Percentiles rank a stretch among this genome's conserved stretches.
These are phyloP conservation scores for Symbiotaphrina buchneri DNA, from an alignment of 495 filamentous ascomycete genomes.

Conservation along the genomic window DNA sequence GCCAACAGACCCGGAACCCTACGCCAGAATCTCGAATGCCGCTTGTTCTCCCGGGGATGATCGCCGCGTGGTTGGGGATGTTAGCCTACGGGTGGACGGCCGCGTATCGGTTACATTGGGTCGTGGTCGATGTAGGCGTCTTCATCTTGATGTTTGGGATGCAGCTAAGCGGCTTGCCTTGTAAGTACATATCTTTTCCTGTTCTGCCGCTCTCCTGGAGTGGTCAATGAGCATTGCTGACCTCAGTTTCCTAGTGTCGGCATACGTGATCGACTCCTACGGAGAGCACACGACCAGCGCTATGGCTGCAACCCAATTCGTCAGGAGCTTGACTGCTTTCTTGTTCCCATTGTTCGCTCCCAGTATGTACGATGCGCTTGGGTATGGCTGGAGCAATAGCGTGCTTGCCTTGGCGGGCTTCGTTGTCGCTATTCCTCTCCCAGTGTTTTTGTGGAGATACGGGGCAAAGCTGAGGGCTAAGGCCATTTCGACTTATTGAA, in stretches of 20 bases:
- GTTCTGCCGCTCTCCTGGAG: too few relatives aligned
- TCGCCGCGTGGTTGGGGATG: slow-evolving; percentile 38
- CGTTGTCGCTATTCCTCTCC: slow-evolving; percentile 31
- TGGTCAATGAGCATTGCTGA: slow-evolving; percentile 21
- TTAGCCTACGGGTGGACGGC: slow-evolving; percentile 56
- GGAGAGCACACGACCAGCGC: slow-evolving; percentile 52
- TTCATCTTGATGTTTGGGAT: too few relatives aligned
- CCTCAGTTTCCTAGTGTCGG: slow-evolving; percentile 45
- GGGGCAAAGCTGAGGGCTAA: slow-evolving; percentile 30
- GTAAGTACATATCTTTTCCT: too few relatives aligned
- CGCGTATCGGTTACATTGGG: slow-evolving; percentile 39
- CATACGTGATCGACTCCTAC: slow-evolving; percentile 61
- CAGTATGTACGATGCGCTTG: slow-evolving; percentile 29
- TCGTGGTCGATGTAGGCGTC: slow-evolving; percentile 48
- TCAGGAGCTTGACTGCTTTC: slow-evolving; percentile 51
- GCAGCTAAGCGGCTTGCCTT: too few relatives aligned
- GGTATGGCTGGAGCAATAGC: slow-evolving; percentile 42
- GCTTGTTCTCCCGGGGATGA: slow-evolving; percentile 30
- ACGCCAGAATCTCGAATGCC: slow-evolving; percentile 49
- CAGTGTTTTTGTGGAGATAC: slow-evolving; percentile 35
- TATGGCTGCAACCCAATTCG: slow-evolving; percentile 37
- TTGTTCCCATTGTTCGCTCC: slow-evolving; percentile 59
- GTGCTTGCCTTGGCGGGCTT: slow-evolving; percentile 29
- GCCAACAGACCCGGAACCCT: slow-evolving; percentile 33
- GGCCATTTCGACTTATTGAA: slow-evolving; percentile 43